Conservation (phyloP, 768 basidiomycete genomes). For the Tulasnella sp. region DNA sequence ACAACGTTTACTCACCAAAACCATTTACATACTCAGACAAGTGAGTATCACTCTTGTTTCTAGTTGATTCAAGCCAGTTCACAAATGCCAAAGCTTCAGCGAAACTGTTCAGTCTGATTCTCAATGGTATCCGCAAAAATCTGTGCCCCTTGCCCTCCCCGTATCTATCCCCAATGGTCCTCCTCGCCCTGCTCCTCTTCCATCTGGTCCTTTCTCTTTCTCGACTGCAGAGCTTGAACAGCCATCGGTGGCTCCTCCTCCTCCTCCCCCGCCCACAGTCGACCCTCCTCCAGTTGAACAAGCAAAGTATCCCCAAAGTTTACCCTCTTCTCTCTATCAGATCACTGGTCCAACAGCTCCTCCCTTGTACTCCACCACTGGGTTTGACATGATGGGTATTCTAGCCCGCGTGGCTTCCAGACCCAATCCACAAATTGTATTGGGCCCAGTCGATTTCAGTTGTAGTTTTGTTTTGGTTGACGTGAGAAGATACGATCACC, state of each 20-base stretch:
- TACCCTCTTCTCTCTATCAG: background rate
- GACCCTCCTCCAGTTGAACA: background rate
- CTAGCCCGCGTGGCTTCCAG: constrained; percentile 65
- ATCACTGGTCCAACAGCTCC: constrained; percentile 22
- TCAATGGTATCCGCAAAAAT: background rate
- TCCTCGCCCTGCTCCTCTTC: background rate
- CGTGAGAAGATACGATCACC: constrained; percentile 61
- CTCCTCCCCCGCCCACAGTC: background rate
- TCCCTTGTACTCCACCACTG: constrained; percentile 77
- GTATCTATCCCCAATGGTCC: background rate
- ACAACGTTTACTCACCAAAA: background rate
- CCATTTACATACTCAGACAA: background rate
- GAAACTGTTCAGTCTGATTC: background rate
- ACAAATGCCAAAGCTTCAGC: background rate
- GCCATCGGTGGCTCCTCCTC: background rate
- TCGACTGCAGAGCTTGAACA: background rate
- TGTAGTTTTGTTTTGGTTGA: constrained; percentile 91
- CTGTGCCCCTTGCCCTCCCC: background rate
- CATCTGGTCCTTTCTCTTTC: background rate
- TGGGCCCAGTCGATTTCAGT: constrained; percentile 86
- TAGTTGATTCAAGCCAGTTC: background rate
- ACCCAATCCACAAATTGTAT: constrained; percentile 54
- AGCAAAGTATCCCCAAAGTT: background rate
- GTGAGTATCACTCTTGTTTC: background rate
- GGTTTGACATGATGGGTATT: constrained; percentile 79